Evolutionary conservation across 148 eudicot genomes (phyloP), one percentile per base, ranked within the genome.

Genomic region (Nyssa sinensis): DNA sequence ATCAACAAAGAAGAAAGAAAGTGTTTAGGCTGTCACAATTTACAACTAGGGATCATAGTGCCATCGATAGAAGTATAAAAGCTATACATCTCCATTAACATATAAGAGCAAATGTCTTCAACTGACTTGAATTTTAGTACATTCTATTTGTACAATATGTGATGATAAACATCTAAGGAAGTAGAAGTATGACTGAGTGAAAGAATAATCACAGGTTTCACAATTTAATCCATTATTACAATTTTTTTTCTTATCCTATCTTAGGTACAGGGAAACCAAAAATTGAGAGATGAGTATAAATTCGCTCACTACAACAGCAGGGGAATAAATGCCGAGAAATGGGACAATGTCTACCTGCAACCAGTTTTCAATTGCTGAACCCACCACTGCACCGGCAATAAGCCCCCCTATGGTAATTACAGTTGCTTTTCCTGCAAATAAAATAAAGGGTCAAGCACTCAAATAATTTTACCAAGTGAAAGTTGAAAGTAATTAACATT

Each of bases 341-440:
- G 99, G 98, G 70, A 95, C 99, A 55, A 95, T 89, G 76, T 95
- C 99, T 73, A 95, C 99, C 81, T 95, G 99, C 83, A 95, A 86
- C 98, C 93, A 95, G 79, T 80, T 95, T 78, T 95, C 99, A 37
- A 95, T 90, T 44, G 87, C 94, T 58, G 99, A 93, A n/a, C 99
- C 99, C 41, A 95, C 90, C 10, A 88, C 94, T 39, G 96, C 98
- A 57, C 99, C 99, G 37, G 88, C 93, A 71, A 84, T 90, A 64
- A 95, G 94, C 57, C 98, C 97, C 28, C 99, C 99, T 24, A 89
- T 81, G 1, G 99, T 91, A 51, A 95, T 95, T 55, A 88, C 67
- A 35, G 96, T 86, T 66, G 99, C 99, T 83, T 91, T 95, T 73
- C 97, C 99, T 95, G 90, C 73, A 84, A 44, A 79, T 64, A 67